Percentiles rank a stretch among this genome's conserved stretches.
These are phyloP conservation scores for Hypsizygus ulmarius DNA, from an alignment of 1,284 basidiomycete genomes.

Conservation along the genomic window DNA sequence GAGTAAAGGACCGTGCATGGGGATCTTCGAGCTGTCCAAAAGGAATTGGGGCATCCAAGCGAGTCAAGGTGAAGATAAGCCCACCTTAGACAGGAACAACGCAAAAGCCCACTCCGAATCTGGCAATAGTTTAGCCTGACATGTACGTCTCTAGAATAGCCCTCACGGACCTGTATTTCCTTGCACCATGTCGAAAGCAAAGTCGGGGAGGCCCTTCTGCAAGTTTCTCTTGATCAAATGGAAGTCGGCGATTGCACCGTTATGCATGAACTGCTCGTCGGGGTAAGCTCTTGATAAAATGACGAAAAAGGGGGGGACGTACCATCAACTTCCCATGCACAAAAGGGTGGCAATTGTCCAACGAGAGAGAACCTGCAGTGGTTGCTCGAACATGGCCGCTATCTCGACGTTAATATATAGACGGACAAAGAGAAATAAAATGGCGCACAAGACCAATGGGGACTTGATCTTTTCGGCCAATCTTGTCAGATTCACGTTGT, in stretches of 20 bases:
- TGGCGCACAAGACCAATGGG: slow-evolving; percentile 83
- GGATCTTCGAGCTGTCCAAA: slow-evolving; percentile 75
- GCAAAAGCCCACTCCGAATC: slow-evolving; percentile 97
- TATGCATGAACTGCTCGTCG: slow-evolving; percentile 85
- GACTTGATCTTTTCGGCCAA: slow-evolving; percentile 95
- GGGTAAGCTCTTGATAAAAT: slow-evolving; percentile 1
- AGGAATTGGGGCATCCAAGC: slow-evolving; percentile 13
- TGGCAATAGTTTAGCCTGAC: slow-evolving; percentile 26
- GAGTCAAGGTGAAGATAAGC: slow-evolving; percentile 13
- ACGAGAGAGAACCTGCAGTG: slow-evolving; percentile 79
- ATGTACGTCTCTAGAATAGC: not conserved
- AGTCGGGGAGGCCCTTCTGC: slow-evolving; percentile 74
- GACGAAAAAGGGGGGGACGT: slow-evolving; percentile 17
- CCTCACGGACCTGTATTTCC: slow-evolving; percentile 79
- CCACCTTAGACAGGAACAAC: slow-evolving; percentile 81
- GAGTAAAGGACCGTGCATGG: slow-evolving; percentile 66
- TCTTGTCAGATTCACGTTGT: slow-evolving; percentile 85
- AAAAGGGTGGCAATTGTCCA: slow-evolving; percentile 96
- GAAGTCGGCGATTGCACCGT: slow-evolving; percentile 87
- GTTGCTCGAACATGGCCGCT: slow-evolving; percentile 91
- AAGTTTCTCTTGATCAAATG: slow-evolving; percentile 75
- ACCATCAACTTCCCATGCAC: slow-evolving; percentile 88
- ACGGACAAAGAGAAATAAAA: not conserved
- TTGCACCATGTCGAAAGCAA: slow-evolving; percentile 80
- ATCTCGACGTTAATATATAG: not conserved